Base-by-base conservation (phyloP, 2,329 filamentous ascomycete genomes). In the Beauveria australis region DNA sequence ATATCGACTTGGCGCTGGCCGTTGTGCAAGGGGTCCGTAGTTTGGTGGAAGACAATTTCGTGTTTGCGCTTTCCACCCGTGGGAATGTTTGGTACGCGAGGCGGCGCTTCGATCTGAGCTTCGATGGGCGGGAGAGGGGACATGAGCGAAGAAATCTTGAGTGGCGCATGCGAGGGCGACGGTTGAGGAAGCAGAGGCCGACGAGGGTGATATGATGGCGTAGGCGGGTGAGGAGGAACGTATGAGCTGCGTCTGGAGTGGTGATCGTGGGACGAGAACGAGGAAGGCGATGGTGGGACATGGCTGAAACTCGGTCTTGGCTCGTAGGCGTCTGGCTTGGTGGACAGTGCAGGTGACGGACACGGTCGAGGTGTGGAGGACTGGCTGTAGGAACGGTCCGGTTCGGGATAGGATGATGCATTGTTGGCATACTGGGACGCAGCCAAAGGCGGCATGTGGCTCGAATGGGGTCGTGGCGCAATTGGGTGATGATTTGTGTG, bases 331-430 rank as follows among this genome's bases (percentile, higher is more conserved):
- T 75, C 73, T 7, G 69, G 70, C 59, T 71, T 73, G 19, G 67
- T 65, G 0, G 70, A 65, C 4, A 67, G 65, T n/a, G 65, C 63
- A 4, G 73, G 72, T 14, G 74, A 70, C 18, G 69, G 63, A 40
- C 69, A 71, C 1, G 69, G 54, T 16, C 68, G 67, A n/a, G 73
- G 69, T 49, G 69, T 51, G 22, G 63, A 63, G 53, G 67, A 63
- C 51, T 72, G 74, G 43, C 63, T 63, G 60, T 74, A 72, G 5
- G 40, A 81, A 81, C 46, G 76, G 71, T 69, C 73, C 2, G 68
- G 61, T 62, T 70, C 70, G 37, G 62, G 68, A 66, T 79, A 78
- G 2, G 76, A 73, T n/a, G 75, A 74, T 14, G 75, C 74, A 12
- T 76, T 72, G n/a, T 73, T 68, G 47, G 72, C 59, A 0, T 73